Evolutionary conservation across 352 stramenopile species (phyloP).

Genomic region (Phytophthora cryptogea): DNA sequence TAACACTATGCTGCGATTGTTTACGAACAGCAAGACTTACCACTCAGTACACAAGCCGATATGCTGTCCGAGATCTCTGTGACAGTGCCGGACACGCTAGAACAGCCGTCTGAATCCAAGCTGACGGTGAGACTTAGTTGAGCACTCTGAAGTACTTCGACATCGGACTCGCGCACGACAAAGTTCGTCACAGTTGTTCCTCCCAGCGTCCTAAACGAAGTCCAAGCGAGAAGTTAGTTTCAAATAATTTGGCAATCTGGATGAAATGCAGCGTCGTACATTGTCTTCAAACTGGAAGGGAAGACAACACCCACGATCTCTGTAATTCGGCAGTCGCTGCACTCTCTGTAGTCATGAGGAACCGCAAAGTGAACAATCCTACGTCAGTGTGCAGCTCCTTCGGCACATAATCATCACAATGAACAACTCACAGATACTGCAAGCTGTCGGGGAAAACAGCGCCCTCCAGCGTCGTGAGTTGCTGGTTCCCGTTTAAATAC

Average conservation of each 20-base stretch:
- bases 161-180: slow-evolving; percentile 40
- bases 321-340: slow-evolving; percentile 34
- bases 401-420: background rate
- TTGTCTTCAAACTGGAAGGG: slow-evolving; percentile 36
- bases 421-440: slow-evolving; percentile 31
- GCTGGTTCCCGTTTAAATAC: slow-evolving; percentile 48
- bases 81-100: slow-evolving; percentile 25
- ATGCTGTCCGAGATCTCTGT: slow-evolving; percentile 24
- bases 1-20: background rate
- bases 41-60: slow-evolving; percentile 36
- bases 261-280: slow-evolving; percentile 31
- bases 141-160: slow-evolving; percentile 32
- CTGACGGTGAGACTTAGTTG: slow-evolving; percentile 31
- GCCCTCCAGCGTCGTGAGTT: slow-evolving; percentile 46
- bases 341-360: slow-evolving; percentile 19
- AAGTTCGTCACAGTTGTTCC: slow-evolving; percentile 38
- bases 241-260: slow-evolving; percentile 1
- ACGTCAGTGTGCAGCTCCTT: slow-evolving; percentile 6
- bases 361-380: background rate
- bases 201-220: slow-evolving; percentile 26
- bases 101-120: slow-evolving; percentile 26
- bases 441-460: slow-evolving; percentile 49
- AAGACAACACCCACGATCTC: slow-evolving; percentile 32
- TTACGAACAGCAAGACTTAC: slow-evolving; percentile 9
- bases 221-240: slow-evolving; percentile 7